Evolutionary conservation across 306 rosid genomes (phyloP).

Genomic region (Prunus fruticosa): DNA sequence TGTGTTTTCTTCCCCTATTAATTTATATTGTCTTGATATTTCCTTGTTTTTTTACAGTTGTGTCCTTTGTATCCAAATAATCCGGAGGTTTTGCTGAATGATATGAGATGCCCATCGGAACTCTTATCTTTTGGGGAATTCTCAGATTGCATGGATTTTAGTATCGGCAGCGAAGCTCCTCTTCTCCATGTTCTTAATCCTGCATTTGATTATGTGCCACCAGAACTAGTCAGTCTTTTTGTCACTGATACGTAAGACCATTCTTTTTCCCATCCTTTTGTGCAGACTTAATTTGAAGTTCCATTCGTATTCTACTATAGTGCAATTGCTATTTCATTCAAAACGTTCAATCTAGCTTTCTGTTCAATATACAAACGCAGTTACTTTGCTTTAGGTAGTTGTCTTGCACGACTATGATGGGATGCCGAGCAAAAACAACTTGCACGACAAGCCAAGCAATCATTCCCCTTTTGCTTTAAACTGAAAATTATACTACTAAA

Average conservation of each 20-base stretch:
- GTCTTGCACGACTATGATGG: not conserved
- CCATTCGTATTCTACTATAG: too few relatives aligned
- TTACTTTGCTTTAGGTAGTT: not conserved
- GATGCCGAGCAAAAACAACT: too few relatives aligned
- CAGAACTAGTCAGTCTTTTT: conserved; percentile 12
- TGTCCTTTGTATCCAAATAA: conserved; percentile 14
- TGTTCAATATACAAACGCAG: not conserved
- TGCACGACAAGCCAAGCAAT: too few relatives aligned
- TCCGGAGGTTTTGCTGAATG: conserved; percentile 16
- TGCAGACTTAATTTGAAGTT: not conserved
- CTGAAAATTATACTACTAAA: too few relatives aligned
- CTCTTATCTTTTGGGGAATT: conserved; percentile 12
- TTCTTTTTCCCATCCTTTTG: not conserved
- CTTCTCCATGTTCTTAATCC: conserved; percentile 12
- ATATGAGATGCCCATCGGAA: conserved; percentile 13
- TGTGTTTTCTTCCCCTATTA: not conserved
- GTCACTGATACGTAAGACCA: conserved; percentile 10
- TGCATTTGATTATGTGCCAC: conserved; percentile 13
- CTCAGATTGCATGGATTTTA: conserved; percentile 8
- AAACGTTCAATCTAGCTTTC: not conserved
- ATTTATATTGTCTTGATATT: not conserved
- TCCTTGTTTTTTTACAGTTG: not conserved
- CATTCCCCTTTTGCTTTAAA: too few relatives aligned
- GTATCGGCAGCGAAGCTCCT: not conserved
- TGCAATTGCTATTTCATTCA: too few relatives aligned